phyloP scores from a whole-genome alignment of 164 flowering plant genomes.

The Pachysandra terminalis region DNA sequence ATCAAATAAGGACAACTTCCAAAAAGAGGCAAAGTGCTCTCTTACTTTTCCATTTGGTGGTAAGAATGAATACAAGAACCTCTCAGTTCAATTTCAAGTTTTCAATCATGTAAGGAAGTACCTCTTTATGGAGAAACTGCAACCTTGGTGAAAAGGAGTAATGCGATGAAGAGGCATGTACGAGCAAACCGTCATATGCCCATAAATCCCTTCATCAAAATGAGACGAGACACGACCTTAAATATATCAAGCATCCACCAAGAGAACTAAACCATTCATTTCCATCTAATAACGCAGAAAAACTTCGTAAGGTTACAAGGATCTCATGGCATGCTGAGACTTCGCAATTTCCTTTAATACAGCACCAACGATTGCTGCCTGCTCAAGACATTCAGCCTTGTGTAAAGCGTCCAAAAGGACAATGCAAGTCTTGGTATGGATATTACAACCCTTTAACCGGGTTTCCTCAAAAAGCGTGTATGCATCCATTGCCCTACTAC shows the following conservation, averaged over 20 bases:
- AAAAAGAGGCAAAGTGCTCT: too few species aligned
- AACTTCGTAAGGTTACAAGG: slow-evolving; percentile 13
- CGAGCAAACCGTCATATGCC: not conserved
- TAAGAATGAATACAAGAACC: too few species aligned
- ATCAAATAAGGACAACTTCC: too few species aligned
- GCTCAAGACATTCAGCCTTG: slow-evolving; percentile 62
- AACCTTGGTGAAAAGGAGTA: not conserved
- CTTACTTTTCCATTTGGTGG: too few species aligned
- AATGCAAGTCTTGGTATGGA: slow-evolving; percentile 53
- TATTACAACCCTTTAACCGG: slow-evolving; percentile 44
- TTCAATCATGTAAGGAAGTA: not conserved
- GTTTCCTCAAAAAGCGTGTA: slow-evolving; percentile 60
- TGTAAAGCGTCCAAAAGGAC: slow-evolving; percentile 59
- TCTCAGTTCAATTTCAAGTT: not conserved
- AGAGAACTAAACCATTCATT: not conserved
- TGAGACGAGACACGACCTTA: not conserved
- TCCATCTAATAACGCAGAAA: not conserved
- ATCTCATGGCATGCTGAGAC: slow-evolving; percentile 56
- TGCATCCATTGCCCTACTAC: slow-evolving; percentile 52
- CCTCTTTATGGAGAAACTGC: not conserved
- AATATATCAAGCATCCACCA: not conserved
- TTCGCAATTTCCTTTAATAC: slow-evolving; percentile 59
- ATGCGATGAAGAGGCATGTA: not conserved
- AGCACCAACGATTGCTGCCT: slow-evolving; percentile 73
- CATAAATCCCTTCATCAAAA: not conserved